phyloP scores from a whole-genome alignment of 371 early-diverging fungal species.

The Lichtheimia corymbifera region DNA sequence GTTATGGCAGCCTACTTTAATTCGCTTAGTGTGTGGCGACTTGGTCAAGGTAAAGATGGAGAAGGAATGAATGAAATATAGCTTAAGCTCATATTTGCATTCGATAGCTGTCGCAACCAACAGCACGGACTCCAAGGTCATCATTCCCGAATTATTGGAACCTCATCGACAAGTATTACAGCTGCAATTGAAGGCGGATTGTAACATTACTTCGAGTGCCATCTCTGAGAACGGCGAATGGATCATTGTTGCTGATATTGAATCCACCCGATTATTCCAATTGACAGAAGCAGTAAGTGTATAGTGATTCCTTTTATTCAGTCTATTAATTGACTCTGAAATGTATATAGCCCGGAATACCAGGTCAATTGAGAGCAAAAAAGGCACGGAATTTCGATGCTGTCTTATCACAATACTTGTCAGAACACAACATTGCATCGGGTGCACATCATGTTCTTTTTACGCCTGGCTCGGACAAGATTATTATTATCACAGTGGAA shows the following conservation, averaged over 20 bases:
- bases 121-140: background rate
- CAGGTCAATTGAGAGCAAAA: slow-evolving; percentile 50
- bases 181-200: slow-evolving; percentile 61
- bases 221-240: slow-evolving; percentile 84
- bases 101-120: slow-evolving; percentile 19
- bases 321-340: too few relatives aligned
- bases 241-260: slow-evolving; percentile 84
- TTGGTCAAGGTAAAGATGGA: slow-evolving; percentile 61
- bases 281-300: slow-evolving; percentile 54
- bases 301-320: too few relatives aligned
- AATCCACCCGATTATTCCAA: slow-evolving; percentile 71
- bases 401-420: slow-evolving; percentile 33
- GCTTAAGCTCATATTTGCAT: background rate
- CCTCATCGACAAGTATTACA: slow-evolving; percentile 65
- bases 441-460: slow-evolving; percentile 68
- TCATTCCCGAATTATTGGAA: slow-evolving; percentile 42
- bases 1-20: slow-evolving; percentile 63
- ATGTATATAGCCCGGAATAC: background rate
- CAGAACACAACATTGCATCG: slow-evolving; percentile 26
- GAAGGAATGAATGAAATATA: background rate
- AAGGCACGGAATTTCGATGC: slow-evolving; percentile 53
- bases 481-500: slow-evolving; percentile 67
- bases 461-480: slow-evolving; percentile 68
- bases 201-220: slow-evolving; percentile 70
- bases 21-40: slow-evolving; percentile 75